Base-by-base conservation (phyloP, 352 stramenopile species). In the Phytopythium delawarense region DNA sequence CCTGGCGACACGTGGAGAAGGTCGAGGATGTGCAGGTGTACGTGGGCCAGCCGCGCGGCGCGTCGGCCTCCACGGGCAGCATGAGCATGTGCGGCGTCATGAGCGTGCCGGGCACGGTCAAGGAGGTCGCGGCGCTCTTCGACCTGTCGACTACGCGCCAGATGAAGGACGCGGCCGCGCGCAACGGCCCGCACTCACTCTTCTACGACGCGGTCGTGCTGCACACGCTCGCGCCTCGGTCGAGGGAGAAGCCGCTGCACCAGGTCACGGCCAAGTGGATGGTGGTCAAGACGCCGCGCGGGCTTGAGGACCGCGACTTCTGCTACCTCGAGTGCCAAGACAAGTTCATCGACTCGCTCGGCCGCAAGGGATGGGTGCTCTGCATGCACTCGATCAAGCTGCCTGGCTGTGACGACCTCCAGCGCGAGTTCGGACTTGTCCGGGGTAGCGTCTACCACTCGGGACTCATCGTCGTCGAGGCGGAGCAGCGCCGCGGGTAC, bases 201-300 rank as follows among this genome's bases (percentile, higher is more conserved):
- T 92, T 89, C 63, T 91, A 82, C 61, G 84, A 94, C 39, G 74
- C 70, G 11, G 67, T 94, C 55, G 76, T 94, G 44, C 63, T 94
- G 42, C 81, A 94, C 64, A 88, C 74, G 30, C 70, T 94, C 20
- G 76, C 70, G 3, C 74, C 78, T 4, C 70, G 79, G 28, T 89
- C 82, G 13, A 86, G 81, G 50, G 82, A 92, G 60, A 84, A 85
- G 35, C 82, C 84, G n/a, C 69, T 92, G 49, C 85, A 96, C 57
- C 86, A 92, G 59, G 82, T 94, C 48, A 91, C 84, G 42, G 84
- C 87, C 67, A 93, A 93, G 65, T 96, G 87, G 87, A 77, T 88
- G 65, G 80, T 76, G 0, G 65, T 84, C 34, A 69, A 81, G 57
- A 81, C 73, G 58, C 79, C 84, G n/a, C 69, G 72, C 16, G 81